Base-by-base conservation (phyloP, 2,329 filamentous ascomycete species). In the Microdochium trichocladiopsis region DNA sequence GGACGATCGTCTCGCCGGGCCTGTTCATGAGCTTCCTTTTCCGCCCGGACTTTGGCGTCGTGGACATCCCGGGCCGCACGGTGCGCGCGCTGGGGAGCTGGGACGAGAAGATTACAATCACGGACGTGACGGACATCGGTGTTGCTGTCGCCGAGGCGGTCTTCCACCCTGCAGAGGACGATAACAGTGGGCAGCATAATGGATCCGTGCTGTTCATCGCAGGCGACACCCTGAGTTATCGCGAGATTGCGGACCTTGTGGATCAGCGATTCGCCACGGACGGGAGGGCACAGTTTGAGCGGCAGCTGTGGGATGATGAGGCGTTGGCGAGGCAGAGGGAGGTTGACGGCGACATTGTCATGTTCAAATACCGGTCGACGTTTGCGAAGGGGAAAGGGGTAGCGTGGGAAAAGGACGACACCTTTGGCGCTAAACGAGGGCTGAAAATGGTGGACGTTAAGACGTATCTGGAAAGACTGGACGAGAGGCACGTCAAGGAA, bases 1-100 rank as follows among this genome's bases (percentile, higher is more conserved):
- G 86, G 86, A 72, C 77, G 3, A 77, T 89, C 53, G 72, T 89
- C 1, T 83, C 79, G n/a, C 86, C 83, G 12, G 86, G 86, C 0
- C 71, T 90, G 55, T 90, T 89, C 59, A 86, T 80, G 69, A 84
- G 79, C 57, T 90, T 89, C 60, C 60, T 90, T 18, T 88, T 90
- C 59, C 73, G 83, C 53, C 61, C 69, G 2, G 75, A 65, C 2
- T 89, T 87, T 67, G 85, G 84, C 0, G 74, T 87, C 4, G 81
- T 89, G 0, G 77, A 83, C 58, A 55, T 77, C 0, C 52, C 58
- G 2, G 36, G 56, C 4, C 57, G 66, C 3, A 71, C 61, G 1
- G 72, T 83, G 1, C 70, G 77, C 10, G 84, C 76, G 0, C 66
- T 90, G 12, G 80, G 83, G 0, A 66, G 74, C 28, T 88, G 83